phyloP scores from a whole-genome alignment of 371 early-diverging fungal species.

The Mortierella sp. region DNA sequence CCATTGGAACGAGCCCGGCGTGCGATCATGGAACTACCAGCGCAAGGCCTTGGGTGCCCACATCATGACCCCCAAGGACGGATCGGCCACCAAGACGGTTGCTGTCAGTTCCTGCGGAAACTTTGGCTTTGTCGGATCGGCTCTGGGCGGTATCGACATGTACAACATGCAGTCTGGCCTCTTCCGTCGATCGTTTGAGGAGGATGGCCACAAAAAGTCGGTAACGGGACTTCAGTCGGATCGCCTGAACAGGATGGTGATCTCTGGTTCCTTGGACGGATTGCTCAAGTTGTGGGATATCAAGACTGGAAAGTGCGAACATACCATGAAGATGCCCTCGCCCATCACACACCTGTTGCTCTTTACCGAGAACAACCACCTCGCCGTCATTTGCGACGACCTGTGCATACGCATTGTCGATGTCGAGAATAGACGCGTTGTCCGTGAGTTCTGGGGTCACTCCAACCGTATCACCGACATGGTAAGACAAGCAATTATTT shows the following conservation, averaged over 20 bases:
- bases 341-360: slow-evolving; percentile 74
- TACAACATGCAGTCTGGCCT: slow-evolving; percentile 96
- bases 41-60: slow-evolving; percentile 82
- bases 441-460: slow-evolving; percentile 93
- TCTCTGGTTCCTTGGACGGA: slow-evolving; percentile 86
- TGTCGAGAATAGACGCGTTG: slow-evolving; percentile 80
- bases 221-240: slow-evolving; percentile 88
- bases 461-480: slow-evolving; percentile 85
- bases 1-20: slow-evolving; percentile 80
- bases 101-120: slow-evolving; percentile 92
- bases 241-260: slow-evolving; percentile 76
- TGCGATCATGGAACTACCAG: slow-evolving; percentile 87
- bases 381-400: slow-evolving; percentile 91
- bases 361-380: slow-evolving; percentile 81
- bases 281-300: slow-evolving; percentile 91
- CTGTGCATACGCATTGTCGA: slow-evolving; percentile 89
- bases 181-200: slow-evolving; percentile 74
- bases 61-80: slow-evolving; percentile 73
- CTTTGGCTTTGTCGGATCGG: slow-evolving; percentile 89
- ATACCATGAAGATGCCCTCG: slow-evolving; percentile 79
- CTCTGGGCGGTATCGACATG: slow-evolving; percentile 85
- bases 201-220: slow-evolving; percentile 82
- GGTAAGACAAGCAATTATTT: slow-evolving; percentile 58
- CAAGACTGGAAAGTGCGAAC: slow-evolving; percentile 68
- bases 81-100: slow-evolving; percentile 76